Evolutionary conservation across 75 land plant genomes (phyloP), one percentile per base, ranked within the genome.

Genomic region (Sequoiadendron giganteum): DNA sequence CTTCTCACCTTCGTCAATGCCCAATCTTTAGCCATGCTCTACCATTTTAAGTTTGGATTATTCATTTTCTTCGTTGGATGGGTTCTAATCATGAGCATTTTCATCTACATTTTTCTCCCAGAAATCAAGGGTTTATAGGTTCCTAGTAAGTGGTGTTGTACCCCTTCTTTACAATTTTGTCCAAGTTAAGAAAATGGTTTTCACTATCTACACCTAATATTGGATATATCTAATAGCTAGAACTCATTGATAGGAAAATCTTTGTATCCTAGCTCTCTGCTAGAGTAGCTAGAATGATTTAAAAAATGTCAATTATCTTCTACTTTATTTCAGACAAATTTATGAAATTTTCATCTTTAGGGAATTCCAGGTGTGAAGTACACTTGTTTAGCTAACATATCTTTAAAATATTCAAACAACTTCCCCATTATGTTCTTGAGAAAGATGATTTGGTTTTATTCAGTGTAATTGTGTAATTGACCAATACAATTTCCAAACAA

Each of bases 61-160:
- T 93, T 93, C 90, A 87, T 89, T 76, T 92, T 92, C 94, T 93
- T 90, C 77, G 92, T 85, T 9, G 90, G 68, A 5, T 90, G 94
- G 89, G 90, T 92, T 16, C 87, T 90, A 45, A 47, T 92, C 48
- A 93, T 92, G 94, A 82, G 85, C 73, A 28, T 87, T 5, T 93
- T 90, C 86, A 86, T 91, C 52, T 85, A 30, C 10, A 68, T 93
- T 84, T 88, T 93, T 85, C 40, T 93, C 39, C 94, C 94, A 38
- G 94, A 93, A 88, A 93, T 94, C 43, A 93, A 90, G 92, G 89
- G 47, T 14, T 79, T 6, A 79, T 15, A 42, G 48, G n/a, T 80
- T 43, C 49, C 49, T 43, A 43, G 48, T n/a, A 80, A 36, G 48
- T 11, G 21, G 42, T 43, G 48, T 13, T 42, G 47, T 10, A 80